Base-by-base conservation (phyloP, 2,329 filamentous ascomycete genomes). In the Tolypocladium pustulatum region DNA sequence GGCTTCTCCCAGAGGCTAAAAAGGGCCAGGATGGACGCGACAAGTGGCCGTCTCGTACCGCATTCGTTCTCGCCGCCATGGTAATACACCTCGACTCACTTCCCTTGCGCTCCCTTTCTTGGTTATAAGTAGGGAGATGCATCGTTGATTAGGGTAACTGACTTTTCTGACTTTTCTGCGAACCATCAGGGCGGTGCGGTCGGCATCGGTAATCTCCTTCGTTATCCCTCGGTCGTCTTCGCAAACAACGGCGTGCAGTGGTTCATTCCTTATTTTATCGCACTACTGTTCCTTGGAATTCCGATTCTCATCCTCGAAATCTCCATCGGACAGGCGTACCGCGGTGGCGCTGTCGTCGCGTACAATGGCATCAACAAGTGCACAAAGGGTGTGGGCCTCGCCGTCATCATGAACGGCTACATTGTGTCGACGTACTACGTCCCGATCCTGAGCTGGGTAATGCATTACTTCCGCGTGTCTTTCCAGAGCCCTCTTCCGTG, bases 311-410 rank as follows among this genome's bases (percentile, higher is more conserved):
- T 80, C 6, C 74, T 83, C 30, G 79, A 83, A 61, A 79, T 82
- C 55, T 87, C 86, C 40, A 88, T 89, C 38, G 89, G 89, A 55
- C 88, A 82, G 59, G 78, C 79, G 1, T 81, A 82, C 61, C 78
- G 80, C 3, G 78, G 77, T 32, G 79, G 79, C 15, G 75, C 72
- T 0, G 75, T 80, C 20, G 74, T 80, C 36, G 78, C 80, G 0
- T 81, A 71, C 64, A 75, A 78, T 63, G 78, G 77, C 38, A 71
- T 81, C 58, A 76, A 81, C 63, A 65, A 69, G 25, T 72, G 78
- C 5, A 67, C 81, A 5, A 80, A 78, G 63, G 81, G 80, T 2
- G 75, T 80, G 1, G 81, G 80, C 0, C 66, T 83, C 36, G 76
- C 75, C 0, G 73, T 78, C 15, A 72, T 81, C 12, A 73, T 81